Conservation (phyloP, 2,329 filamentous ascomycete species). For the Talaromyces sp. region DNA sequence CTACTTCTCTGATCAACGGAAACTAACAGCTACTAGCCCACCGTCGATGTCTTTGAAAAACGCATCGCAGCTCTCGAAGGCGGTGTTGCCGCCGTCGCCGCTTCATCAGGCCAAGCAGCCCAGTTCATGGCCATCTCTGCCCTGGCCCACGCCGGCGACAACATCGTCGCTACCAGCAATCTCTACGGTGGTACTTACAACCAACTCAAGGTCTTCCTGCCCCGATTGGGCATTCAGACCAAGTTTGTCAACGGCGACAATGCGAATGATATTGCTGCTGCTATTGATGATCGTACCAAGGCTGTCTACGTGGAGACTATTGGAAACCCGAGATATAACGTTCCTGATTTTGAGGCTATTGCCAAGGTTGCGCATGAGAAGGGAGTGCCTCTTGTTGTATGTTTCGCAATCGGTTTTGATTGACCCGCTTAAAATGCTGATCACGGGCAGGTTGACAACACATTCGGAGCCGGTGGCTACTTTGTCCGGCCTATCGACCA, state of each 20-base stretch:
- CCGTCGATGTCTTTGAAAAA: conserved; percentile 94
- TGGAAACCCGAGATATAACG: conserved; percentile 88
- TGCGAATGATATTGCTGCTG: conserved; percentile 68
- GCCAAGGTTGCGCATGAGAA: conserved; percentile 69
- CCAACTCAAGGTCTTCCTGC: conserved; percentile 87
- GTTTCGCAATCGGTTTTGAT: conserved; percentile 13
- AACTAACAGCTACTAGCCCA: conserved; percentile 55
- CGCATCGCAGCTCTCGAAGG: conserved; percentile 93
- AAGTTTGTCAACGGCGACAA: conserved; percentile 83
- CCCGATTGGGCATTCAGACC: conserved; percentile 78
- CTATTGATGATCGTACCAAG: conserved; percentile 91
- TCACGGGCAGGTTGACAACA: conserved; percentile 72
- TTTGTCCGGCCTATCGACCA: conserved; percentile 81
- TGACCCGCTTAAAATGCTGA: conserved; percentile 6
- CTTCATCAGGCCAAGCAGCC: conserved; percentile 80
- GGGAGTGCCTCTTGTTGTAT: conserved; percentile 60
- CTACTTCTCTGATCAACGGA: neutral
- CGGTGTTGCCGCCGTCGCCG: conserved; percentile 77
- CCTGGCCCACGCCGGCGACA: conserved; percentile 83
- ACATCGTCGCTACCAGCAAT: conserved; percentile 86
- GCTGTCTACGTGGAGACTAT: conserved; percentile 88
- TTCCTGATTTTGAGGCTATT: conserved; percentile 85
- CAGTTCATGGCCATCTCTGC: conserved; percentile 86
- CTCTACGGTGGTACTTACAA: conserved; percentile 96
- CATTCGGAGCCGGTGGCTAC: conserved; percentile 89